phyloP scores from a whole-genome alignment of 1,139 yeast species.

The Diutina catenulata region DNA sequence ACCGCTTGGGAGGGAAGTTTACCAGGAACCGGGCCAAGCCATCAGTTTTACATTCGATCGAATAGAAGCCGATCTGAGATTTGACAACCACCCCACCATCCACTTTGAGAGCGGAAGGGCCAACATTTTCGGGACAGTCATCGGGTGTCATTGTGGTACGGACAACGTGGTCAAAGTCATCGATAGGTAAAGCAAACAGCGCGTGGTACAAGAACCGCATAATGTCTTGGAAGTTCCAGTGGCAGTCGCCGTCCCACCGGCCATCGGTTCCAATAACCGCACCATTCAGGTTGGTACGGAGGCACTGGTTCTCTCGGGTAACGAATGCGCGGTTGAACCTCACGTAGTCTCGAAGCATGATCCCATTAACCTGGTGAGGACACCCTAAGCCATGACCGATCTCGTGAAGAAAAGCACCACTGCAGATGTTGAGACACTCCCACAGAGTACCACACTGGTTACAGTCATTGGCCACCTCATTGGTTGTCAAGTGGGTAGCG shows the following conservation, averaged over 20 bases:
- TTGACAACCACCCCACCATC: conserved; percentile 25
- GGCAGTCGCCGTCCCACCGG: conserved; percentile 42
- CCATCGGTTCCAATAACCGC: conserved; percentile 42
- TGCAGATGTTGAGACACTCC: conserved; percentile 79
- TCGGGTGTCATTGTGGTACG: conserved; percentile 16
- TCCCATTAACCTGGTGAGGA: conserved; percentile 84
- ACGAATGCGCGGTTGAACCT: conserved; percentile 73
- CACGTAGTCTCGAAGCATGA: conserved; percentile 80
- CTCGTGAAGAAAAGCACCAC: conserved; percentile 95
- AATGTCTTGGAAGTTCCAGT: conserved; percentile 78
- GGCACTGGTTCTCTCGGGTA: conserved; percentile 50
- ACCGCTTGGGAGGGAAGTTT: conserved; percentile 43
- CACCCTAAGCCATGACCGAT: conserved; percentile 85
- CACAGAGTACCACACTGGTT: conserved; percentile 78
- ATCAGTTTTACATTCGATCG: conserved; percentile 53
- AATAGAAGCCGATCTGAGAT: conserved; percentile 44
- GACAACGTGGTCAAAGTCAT: conserved; percentile 27
- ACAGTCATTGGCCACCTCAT: conserved; percentile 81
- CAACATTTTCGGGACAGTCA: conserved; percentile 13
- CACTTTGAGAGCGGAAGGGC: conserved; percentile 33
- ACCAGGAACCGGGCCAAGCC: conserved; percentile 55
- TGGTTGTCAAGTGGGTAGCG: conserved; percentile 44
- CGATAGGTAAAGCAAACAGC: conserved; percentile 61
- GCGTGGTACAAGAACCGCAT: conserved; percentile 74
- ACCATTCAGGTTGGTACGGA: conserved; percentile 33